Evolutionary conservation across 2,329 filamentous ascomycete species (phyloP).

Genomic region (Nakataea oryzae): DNA sequence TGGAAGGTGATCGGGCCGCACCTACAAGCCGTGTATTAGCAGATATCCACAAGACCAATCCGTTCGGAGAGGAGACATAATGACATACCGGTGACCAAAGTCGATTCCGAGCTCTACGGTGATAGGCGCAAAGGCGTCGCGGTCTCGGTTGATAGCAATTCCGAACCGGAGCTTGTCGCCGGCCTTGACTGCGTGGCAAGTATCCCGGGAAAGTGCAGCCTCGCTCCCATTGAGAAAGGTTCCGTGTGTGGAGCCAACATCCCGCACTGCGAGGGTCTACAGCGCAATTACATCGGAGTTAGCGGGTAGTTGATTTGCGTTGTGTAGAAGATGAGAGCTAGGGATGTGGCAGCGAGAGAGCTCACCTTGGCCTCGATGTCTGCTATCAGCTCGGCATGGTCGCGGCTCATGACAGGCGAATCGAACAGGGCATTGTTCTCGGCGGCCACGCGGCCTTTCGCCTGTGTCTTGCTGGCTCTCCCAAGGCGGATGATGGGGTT

Average conservation of each 20-base stretch:
- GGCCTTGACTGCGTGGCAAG: conserved; percentile 13
- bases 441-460: conserved; percentile 28
- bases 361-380: conserved; percentile 32
- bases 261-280: conserved; percentile 26
- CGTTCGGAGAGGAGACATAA: too few species aligned
- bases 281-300: background rate
- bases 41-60: background rate
- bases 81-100: conserved; percentile 11
- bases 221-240: conserved; percentile 31
- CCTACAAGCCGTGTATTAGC: background rate
- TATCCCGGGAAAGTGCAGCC: conserved; percentile 10
- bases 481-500: conserved; percentile 23
- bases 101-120: conserved; percentile 14
- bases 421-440: conserved; percentile 54
- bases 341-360: background rate
- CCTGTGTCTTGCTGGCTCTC: conserved; percentile 31
- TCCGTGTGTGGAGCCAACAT: conserved; percentile 41
- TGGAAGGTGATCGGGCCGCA: conserved; percentile 1
- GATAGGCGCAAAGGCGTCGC: conserved; percentile 18
- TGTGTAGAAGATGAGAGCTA: background rate
- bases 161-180: conserved; percentile 29
- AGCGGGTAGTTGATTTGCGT: background rate
- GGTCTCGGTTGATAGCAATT: conserved; percentile 24
- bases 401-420: conserved; percentile 60
- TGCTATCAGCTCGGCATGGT: conserved; percentile 48